Percentiles rank a stretch among this genome's conserved stretches.
These are phyloP conservation scores for Scutellaria barbata DNA, from an alignment of 257 asterid genomes.

Conservation along the genomic window DNA sequence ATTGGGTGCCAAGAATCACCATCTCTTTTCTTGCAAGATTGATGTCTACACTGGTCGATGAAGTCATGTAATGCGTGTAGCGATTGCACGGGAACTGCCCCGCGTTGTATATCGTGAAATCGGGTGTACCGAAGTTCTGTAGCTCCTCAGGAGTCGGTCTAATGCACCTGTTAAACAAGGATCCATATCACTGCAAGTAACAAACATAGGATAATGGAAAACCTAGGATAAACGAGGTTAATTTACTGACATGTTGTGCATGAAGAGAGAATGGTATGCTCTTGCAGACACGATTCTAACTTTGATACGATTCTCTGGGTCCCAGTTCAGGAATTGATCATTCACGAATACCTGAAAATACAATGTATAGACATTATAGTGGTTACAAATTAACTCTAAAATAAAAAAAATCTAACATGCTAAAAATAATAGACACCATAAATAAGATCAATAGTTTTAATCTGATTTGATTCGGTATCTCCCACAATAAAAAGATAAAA, in stretches of 20 bases:
- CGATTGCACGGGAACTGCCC: constrained; percentile 96
- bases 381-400: no score
- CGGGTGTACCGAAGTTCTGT: constrained; percentile 88
- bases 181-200: no score
- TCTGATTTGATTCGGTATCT: no score
- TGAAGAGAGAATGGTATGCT: constrained; percentile 94
- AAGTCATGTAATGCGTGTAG: constrained; percentile 91
- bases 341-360: constrained; percentile 72
- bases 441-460: not conserved
- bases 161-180: constrained; percentile 67
- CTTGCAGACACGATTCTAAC: constrained; percentile 95
- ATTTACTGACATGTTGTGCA: constrained; percentile 86
- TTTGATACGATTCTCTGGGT: constrained; percentile 82
- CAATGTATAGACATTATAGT: no score
- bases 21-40: constrained; percentile 86
- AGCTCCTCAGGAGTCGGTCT: constrained; percentile 92
- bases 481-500: no score
- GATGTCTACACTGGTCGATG: constrained; percentile 92
- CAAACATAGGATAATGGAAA: not conserved
- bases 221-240: no score
- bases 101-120: constrained; percentile 95
- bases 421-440: not conserved
- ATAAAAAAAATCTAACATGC: no score
- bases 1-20: constrained; percentile 95
- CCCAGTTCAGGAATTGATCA: constrained; percentile 96